A percentile compares a stretch with the other conserved stretches of the same genome.
These are phyloP conservation scores for Scheffersomyces illinoinensis DNA, from an alignment of 1,139 yeast species.

Conservation along the genomic window DNA sequence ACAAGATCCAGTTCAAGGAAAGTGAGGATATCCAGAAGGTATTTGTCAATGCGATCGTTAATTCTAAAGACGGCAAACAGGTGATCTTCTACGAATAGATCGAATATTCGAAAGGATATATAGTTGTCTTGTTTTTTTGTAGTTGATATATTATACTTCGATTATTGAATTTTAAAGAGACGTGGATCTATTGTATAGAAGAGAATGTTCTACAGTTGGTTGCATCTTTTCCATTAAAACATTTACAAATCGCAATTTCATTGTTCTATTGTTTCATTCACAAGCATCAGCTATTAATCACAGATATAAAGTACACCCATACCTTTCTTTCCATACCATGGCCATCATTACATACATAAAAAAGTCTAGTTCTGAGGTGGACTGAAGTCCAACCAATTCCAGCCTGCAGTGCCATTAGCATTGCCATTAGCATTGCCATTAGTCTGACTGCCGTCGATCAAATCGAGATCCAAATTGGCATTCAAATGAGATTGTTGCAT, in stretches of 20 bases:
- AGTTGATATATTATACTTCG: neutral
- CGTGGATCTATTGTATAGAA: neutral
- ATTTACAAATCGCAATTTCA: neutral
- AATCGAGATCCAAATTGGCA: neutral
- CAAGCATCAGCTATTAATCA: neutral
- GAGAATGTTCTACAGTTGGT: no score
- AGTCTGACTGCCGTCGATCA: neutral
- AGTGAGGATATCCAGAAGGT: constrained; percentile 5
- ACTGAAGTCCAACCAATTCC: constrained; percentile 19
- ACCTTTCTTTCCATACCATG: neutral
- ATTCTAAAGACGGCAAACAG: constrained; percentile 2
- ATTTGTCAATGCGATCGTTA: constrained; percentile 3
- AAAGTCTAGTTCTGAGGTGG: neutral
- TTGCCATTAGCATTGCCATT: constrained; percentile 1
- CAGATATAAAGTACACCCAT: neutral
- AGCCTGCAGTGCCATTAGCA: constrained; percentile 6
- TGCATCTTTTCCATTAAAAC: no score
- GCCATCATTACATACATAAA: neutral
- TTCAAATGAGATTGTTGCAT: neutral
- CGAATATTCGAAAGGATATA: neutral
- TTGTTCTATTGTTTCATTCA: neutral
- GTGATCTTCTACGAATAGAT: neutral
- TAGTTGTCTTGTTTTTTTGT: neutral
- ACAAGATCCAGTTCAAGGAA: constrained; percentile 7
- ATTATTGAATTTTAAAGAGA: neutral